Base-by-base conservation (phyloP, 2,329 filamentous ascomycete genomes). In the Talaromyces funiculosus region DNA sequence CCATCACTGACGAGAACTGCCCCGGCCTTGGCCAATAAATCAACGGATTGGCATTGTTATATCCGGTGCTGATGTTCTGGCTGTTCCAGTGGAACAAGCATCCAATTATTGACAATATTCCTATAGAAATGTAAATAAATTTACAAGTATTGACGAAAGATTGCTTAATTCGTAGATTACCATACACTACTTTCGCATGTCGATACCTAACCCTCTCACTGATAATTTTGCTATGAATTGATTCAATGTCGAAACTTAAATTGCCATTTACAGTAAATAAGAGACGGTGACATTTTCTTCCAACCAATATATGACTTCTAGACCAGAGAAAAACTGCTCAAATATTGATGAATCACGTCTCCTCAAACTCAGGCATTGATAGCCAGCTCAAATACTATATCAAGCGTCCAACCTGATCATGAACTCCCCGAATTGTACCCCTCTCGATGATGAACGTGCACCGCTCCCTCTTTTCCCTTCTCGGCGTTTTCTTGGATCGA, bases 1-100 rank as follows among this genome's bases (percentile, higher is more conserved):
- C 70, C 0, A 69, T 74, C 26, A 79, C 77, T 0, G 81, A 78
- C 5, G 83, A 86, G 71, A 69, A 78, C 53, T 86, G 84, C 60
- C 77, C 82, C 0, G 83, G 82, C 0, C 66, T 86, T 61, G 83
- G 85, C 64, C 61, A 61, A 35, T 70, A 62, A 22, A 10, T 18
- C 22, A 8, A 8, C 5, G 38, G 18, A 42, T 42, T 42, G 9
- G 3, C 9, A 42, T 4, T 42, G 2, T 6, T 20, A 20, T n/a
- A 10, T 7, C 4, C 5, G 22, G 12, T 45, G 3, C 5, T 45
- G 6, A 24, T 24, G 6, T 14, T 16, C 14, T 26, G 12, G 20
- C 20, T 2, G 22, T 24, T 14, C 22, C 8, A 8, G 37, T 40
- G n/a, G 37, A 40, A 18, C 8, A 42, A 18, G 8, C 20, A 42